These are phyloP conservation scores for Cucumis hystrix DNA, from an alignment of 306 rosid genomes.

Conservation along the genomic window DNA sequence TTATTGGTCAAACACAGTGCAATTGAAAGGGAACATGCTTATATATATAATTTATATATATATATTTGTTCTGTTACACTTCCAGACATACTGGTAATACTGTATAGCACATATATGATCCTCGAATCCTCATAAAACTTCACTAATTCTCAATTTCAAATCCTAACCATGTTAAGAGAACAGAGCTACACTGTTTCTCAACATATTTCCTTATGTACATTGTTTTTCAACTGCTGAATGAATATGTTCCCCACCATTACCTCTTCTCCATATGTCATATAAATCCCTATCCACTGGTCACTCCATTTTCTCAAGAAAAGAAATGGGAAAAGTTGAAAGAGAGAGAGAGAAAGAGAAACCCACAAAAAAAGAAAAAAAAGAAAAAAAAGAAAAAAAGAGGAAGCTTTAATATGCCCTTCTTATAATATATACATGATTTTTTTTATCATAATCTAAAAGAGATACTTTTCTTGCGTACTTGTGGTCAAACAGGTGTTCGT, in stretches of 20 bases:
- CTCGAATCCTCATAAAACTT: slow-evolving; percentile 35
- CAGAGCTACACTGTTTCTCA: slow-evolving; percentile 31
- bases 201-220: slow-evolving; percentile 46
- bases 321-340: background rate
- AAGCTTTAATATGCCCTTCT: slow-evolving; percentile 4
- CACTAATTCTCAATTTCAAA: slow-evolving; percentile 37
- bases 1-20: slow-evolving; percentile 6
- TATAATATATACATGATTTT: background rate
- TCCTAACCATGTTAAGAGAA: slow-evolving; percentile 26
- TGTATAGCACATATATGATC: slow-evolving; percentile 49
- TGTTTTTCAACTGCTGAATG: slow-evolving; percentile 56
- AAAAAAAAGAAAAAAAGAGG: background rate
- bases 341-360: background rate
- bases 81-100: slow-evolving; percentile 17
- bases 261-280: slow-evolving; percentile 10
- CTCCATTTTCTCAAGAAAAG: slow-evolving; percentile 2
- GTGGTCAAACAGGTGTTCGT: slow-evolving; percentile 71
- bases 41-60: slow-evolving; percentile 19
- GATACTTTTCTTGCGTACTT: slow-evolving; percentile 40
- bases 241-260: slow-evolving; percentile 90
- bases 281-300: slow-evolving; percentile 8
- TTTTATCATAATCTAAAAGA: slow-evolving; percentile 64
- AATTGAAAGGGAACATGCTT: slow-evolving; percentile 16
- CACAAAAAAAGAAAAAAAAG: background rate
- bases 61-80: slow-evolving; percentile 11